Conservation (phyloP, 129 eudicot genomes). For the Ambrosia artemisiifolia region DNA sequence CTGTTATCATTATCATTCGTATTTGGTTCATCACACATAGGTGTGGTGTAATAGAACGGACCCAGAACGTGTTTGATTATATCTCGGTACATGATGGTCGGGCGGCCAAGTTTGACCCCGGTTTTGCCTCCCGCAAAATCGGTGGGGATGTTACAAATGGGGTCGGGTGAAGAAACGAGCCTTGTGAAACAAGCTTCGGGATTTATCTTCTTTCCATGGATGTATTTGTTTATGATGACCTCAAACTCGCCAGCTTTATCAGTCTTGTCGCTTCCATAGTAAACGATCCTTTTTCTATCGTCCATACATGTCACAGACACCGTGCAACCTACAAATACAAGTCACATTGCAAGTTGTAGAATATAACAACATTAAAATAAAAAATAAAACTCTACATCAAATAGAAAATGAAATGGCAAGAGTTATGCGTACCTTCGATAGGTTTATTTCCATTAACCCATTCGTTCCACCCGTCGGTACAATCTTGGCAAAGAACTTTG, state of each 20-base stretch:
- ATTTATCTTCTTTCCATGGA: slow-evolving; percentile 48
- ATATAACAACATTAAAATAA: background rate
- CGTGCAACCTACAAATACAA: slow-evolving; percentile 42
- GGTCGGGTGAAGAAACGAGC: slow-evolving; percentile 78
- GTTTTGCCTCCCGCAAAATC: slow-evolving; percentile 62
- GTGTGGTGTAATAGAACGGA: slow-evolving; percentile 80
- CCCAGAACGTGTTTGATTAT: slow-evolving; percentile 47
- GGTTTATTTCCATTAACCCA: slow-evolving; percentile 66
- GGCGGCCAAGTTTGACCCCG: slow-evolving; percentile 70
- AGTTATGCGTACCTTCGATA: slow-evolving; percentile 47
- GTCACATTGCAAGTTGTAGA: background rate
- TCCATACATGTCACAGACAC: slow-evolving; percentile 82
- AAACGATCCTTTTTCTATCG: slow-evolving; percentile 44
- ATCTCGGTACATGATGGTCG: slow-evolving; percentile 64
- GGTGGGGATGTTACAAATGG: slow-evolving; percentile 70
- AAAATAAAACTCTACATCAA: background rate
- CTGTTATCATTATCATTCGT: slow-evolving; percentile 26
- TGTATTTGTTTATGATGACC: slow-evolving; percentile 41
- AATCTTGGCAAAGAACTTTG: slow-evolving; percentile 85
- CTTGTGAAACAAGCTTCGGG: slow-evolving; percentile 63
- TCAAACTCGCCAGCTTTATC: slow-evolving; percentile 63
- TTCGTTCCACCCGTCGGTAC: slow-evolving; percentile 64
- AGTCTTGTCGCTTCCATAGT: slow-evolving; percentile 75
- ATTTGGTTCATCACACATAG: slow-evolving; percentile 82
- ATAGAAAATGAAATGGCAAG: background rate